Percentiles rank a stretch among this genome's conserved stretches.
Evolutionary conservation across 1,139 yeast genomes (phyloP).

Genomic region (Tardiomyces blankii): DNA sequence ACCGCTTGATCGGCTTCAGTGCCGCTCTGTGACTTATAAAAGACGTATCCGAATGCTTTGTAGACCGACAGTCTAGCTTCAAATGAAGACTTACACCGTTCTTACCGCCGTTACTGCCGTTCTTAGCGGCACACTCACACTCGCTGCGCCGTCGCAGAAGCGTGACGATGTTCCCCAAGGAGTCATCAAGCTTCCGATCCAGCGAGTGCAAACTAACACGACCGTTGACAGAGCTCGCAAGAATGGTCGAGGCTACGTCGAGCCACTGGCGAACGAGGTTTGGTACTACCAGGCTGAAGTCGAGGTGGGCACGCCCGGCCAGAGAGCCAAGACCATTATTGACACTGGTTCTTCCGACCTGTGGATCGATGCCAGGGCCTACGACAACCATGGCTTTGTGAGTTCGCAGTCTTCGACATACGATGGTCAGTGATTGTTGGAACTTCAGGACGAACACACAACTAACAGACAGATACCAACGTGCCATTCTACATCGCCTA

Average conservation of each 20-base stretch:
- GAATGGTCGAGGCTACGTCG: not conserved
- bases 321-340: slow-evolving; percentile 14
- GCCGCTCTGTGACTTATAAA: no score
- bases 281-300: not conserved
- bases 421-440: not conserved
- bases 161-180: not conserved
- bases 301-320: not conserved
- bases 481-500: not conserved
- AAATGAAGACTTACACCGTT: not conserved
- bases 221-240: not conserved
- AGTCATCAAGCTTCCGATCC: not conserved
- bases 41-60: no score
- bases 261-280: not conserved
- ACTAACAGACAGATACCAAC: not conserved
- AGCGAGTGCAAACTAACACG: not conserved
- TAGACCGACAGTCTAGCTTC: no score
- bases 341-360: slow-evolving; percentile 26
- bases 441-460: not conserved
- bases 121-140: not conserved
- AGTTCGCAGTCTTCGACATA: not conserved
- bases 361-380: slow-evolving; percentile 15
- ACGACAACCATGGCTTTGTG: not conserved
- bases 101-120: not conserved
- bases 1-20: no score
- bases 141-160: not conserved